Evolutionary conservation across 805 yeast genomes (phyloP).

Genomic region (Teunomyces panamensis): DNA sequence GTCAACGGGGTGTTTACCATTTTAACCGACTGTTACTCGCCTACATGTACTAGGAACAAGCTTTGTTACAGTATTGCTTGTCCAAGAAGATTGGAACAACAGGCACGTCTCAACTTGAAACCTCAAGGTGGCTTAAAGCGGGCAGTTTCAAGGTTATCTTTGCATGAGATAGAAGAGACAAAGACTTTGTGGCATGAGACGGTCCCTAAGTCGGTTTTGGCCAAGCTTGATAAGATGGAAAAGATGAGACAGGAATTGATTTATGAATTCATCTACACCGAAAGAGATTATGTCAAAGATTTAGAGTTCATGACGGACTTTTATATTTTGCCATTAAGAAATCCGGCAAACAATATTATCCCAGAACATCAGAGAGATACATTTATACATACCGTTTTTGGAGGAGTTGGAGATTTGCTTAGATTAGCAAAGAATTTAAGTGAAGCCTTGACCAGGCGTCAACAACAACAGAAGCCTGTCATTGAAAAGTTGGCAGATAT

Average conservation of each 20-base stretch:
- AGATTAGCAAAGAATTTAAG: conserved; percentile 80
- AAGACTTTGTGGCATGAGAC: conserved; percentile 92
- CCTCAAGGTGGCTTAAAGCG: conserved; percentile 81
- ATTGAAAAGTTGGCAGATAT: conserved; percentile 86
- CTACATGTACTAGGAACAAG: conserved; percentile 87
- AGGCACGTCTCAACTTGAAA: conserved; percentile 84
- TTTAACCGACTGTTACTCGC: conserved; percentile 92
- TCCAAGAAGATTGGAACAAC: conserved; percentile 93
- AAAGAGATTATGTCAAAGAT: conserved; percentile 92
- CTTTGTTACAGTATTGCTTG: conserved; percentile 95
- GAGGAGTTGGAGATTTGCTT: conserved; percentile 83
- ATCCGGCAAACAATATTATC: conserved; percentile 69
- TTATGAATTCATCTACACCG: conserved; percentile 90
- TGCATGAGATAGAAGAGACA: conserved; percentile 67
- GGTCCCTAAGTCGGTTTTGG: conserved; percentile 77
- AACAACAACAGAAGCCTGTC: conserved; percentile 78
- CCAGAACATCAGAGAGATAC: conserved; percentile 87
- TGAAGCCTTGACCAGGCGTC: conserved; percentile 81
- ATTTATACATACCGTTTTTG: conserved; percentile 87
- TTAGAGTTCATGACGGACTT: conserved; percentile 89
- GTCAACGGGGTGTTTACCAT: conserved; percentile 93
- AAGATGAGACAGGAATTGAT: conserved; percentile 93
- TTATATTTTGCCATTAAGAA: conserved; percentile 88
- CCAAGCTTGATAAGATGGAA: conserved; percentile 75
- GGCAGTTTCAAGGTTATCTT: conserved; percentile 65